phyloP scores from a whole-genome alignment of 2,329 filamentous ascomycete species.

The Calonectria naviculata region DNA sequence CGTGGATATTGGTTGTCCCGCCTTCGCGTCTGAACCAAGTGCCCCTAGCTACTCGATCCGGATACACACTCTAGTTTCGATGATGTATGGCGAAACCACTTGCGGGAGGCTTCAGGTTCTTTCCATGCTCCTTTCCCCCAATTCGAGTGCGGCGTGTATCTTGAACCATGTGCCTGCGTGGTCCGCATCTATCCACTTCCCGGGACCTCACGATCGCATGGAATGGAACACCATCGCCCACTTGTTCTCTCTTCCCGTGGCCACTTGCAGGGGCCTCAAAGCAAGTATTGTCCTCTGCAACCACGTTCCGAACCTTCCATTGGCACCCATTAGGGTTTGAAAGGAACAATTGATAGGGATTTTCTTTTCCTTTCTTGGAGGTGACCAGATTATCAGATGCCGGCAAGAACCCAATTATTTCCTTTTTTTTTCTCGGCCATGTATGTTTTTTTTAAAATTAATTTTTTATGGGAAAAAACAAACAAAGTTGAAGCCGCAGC shows the following conservation, averaged over 20 bases:
- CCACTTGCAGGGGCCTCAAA: conserved; percentile 13
- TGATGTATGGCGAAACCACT: background rate
- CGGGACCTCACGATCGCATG: conserved; percentile 9
- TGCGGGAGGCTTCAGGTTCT: background rate
- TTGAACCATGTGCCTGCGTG: background rate
- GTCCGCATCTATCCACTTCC: background rate
- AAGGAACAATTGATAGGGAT: background rate
- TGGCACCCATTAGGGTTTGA: background rate
- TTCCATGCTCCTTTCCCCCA: background rate
- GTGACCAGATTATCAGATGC: background rate
- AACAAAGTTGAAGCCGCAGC: background rate
- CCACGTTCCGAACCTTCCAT: background rate
- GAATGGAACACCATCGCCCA: conserved; percentile 10
- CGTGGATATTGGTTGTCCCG: conserved; percentile 12
- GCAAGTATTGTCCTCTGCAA: background rate
- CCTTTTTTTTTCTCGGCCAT: background rate
- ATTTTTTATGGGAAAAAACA: too few species aligned
- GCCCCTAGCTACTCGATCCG: background rate
- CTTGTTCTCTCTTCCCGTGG: conserved; percentile 18
- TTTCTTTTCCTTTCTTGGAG: background rate
- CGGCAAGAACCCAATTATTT: background rate
- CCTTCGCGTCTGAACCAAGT: background rate
- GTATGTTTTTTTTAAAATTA: too few species aligned
- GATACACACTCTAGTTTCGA: background rate
- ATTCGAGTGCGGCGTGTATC: background rate